phyloP scores from a whole-genome alignment of 2,329 filamentous ascomycete species.

The Hypoxylon sp. region DNA sequence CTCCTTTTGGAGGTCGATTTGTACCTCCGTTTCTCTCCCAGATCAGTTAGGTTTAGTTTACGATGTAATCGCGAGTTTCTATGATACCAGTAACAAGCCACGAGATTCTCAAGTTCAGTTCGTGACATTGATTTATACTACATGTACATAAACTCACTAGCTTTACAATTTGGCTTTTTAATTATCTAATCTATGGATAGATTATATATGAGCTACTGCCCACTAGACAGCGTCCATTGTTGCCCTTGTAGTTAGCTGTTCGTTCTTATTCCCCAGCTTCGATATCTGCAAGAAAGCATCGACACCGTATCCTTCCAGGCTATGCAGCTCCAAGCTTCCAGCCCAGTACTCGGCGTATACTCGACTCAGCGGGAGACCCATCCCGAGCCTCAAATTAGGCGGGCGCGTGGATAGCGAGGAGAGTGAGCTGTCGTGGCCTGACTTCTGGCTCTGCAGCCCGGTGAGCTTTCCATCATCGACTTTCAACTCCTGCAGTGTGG shows the following conservation, averaged over 20 bases:
- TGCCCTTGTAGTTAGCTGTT: conserved; percentile 85
- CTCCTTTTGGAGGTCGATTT: conserved; percentile 52
- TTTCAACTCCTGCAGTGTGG: conserved; percentile 89
- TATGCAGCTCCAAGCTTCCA: conserved; percentile 90
- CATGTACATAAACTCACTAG: conserved; percentile 10
- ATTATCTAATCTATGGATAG: neutral
- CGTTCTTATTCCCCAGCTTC: conserved; percentile 97
- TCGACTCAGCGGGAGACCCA: conserved; percentile 92
- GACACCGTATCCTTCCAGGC: conserved; percentile 93
- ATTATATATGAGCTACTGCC: neutral
- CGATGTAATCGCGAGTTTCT: conserved; percentile 59
- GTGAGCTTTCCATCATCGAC: conserved; percentile 59
- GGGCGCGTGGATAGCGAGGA: conserved; percentile 85
- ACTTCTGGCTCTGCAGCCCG: conserved; percentile 45
- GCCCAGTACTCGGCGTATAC: conserved; percentile 99
- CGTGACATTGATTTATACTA: conserved; percentile 5
- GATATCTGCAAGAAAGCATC: conserved; percentile 97
- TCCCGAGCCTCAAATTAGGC: conserved; percentile 88
- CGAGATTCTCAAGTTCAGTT: conserved; percentile 31
- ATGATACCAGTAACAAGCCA: conserved; percentile 62
- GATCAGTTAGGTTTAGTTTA: conserved; percentile 55
- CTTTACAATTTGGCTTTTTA: neutral
- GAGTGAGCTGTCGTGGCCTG: conserved; percentile 73
- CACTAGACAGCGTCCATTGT: conserved; percentile 80
- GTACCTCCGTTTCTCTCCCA: conserved; percentile 56